Evolutionary conservation across 2,329 filamentous ascomycete species (phyloP), one percentile per base, ranked within the genome.

Genomic region (Aureobasidium melanogenum): DNA sequence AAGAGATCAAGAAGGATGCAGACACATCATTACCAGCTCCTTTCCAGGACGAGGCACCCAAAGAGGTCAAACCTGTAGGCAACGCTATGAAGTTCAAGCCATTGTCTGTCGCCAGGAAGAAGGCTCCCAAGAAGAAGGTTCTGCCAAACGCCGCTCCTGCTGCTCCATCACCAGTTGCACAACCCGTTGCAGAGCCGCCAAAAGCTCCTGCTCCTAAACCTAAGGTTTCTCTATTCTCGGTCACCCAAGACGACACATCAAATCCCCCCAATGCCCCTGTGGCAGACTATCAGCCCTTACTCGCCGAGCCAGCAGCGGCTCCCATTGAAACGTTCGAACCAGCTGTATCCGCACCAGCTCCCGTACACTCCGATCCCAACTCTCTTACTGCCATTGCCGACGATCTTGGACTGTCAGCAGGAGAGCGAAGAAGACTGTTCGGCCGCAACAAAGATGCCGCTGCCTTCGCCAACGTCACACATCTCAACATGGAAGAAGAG

Each of bases 41-140:
- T n/a, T 61, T 57, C 15, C 63, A 63, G 5, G 71, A 71, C n/a
- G 68, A 84, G 22, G 32, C 63, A 28, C 81, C 81, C n/a, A 79
- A 82, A 1, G 84, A 87, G 62, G 81, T 88, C 17, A 87, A 89
- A 74, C 74, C 88, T 15, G 82, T 87, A 2, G 89, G 88, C 22
- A 94, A 92, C 67, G 84, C 91, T 14, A 84, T 92, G 73, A 89
- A 91, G 84, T 97, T 97, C 74, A 88, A 87, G 70, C 93, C 93
- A 3, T 78, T 97, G 39, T 96, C 92, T 0, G 91, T 97, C 15
- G 84, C 86, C 17, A 82, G 89, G 64, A 90, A 88, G 64, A 81
- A 85, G 32, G 83, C 82, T 64, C 91, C 88, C 75, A 90, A 87
- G 76, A 86, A 82, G 68, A 61, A 79, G 62, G 72, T 72, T 39